These are phyloP conservation scores for Mycena venus DNA, from an alignment of 768 basidiomycete species.

Conservation along the genomic window DNA sequence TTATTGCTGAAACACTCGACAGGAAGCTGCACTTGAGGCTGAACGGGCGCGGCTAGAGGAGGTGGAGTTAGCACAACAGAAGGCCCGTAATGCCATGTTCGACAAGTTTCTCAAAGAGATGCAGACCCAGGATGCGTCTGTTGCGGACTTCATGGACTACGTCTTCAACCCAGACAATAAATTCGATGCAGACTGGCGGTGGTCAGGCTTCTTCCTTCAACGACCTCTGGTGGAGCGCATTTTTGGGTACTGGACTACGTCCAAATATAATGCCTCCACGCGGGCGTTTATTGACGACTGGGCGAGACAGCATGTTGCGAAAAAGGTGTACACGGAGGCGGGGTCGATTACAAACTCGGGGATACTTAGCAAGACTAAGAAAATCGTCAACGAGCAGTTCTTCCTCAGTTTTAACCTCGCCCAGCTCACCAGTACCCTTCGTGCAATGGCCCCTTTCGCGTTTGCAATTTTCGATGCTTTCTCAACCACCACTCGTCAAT, in stretches of 20 bases:
- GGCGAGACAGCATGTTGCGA: neutral
- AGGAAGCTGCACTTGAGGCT: neutral
- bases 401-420: slow-evolving; percentile 17
- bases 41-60: neutral
- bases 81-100: neutral
- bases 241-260: too few species aligned
- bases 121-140: neutral
- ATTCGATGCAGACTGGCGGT: neutral
- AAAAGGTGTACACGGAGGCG: neutral
- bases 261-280: neutral
- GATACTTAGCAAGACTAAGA: slow-evolving; percentile 5
- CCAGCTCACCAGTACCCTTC: neutral
- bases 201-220: slow-evolving; percentile 19
- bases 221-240: neutral
- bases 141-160: slow-evolving; percentile 2
- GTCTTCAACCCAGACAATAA: neutral
- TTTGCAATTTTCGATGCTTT: neutral
- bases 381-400: slow-evolving; percentile 21
- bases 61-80: neutral
- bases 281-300: neutral
- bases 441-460: neutral
- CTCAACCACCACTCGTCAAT: too few species aligned
- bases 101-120: neutral
- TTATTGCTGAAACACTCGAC: neutral
- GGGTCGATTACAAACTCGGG: neutral